phyloP scores from a whole-genome alignment of 345 rosid species.

The Trapa incisa region DNA sequence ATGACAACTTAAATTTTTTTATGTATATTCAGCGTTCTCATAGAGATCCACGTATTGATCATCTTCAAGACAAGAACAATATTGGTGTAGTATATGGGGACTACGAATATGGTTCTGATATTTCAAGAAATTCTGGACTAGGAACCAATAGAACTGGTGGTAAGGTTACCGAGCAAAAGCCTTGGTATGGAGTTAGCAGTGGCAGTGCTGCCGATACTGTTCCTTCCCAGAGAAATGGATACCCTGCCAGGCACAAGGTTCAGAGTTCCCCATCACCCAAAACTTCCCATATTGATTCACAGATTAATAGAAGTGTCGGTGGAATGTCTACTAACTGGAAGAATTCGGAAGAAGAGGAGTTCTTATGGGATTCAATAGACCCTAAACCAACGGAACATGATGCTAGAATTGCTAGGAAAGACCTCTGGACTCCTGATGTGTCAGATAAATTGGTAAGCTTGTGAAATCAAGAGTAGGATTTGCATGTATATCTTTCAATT shows the following conservation, averaged over 20 bases:
- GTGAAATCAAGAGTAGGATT: not conserved
- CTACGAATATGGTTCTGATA: conserved; percentile 50
- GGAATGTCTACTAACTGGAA: conserved; percentile 60
- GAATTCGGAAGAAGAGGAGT: conserved; percentile 94
- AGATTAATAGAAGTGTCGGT: conserved; percentile 25
- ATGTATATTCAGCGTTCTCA: conserved; percentile 41
- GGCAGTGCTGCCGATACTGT: conserved; percentile 37
- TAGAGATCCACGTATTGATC: conserved; percentile 39
- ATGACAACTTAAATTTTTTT: conserved; percentile 10
- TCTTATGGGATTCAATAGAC: conserved; percentile 79
- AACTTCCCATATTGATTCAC: conserved; percentile 28
- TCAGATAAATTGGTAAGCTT: conserved; percentile 58
- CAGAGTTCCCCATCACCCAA: conserved; percentile 38
- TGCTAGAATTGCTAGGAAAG: conserved; percentile 37
- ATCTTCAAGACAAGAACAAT: conserved; percentile 46
- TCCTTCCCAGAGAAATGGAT: conserved; percentile 54
- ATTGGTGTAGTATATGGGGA: conserved; percentile 35
- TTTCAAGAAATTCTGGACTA: conserved; percentile 34
- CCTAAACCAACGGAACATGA: conserved; percentile 53
- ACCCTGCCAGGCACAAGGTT: conserved; percentile 37
- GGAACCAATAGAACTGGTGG: conserved; percentile 44
- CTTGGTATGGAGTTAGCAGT: conserved; percentile 39
- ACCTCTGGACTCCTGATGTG: conserved; percentile 38
- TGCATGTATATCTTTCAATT: conserved; percentile 1
- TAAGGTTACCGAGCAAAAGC: conserved; percentile 45